These are phyloP conservation scores for Oryza rufipogon DNA, from an alignment of 176 grass and related monocot species.

Conservation along the genomic window DNA sequence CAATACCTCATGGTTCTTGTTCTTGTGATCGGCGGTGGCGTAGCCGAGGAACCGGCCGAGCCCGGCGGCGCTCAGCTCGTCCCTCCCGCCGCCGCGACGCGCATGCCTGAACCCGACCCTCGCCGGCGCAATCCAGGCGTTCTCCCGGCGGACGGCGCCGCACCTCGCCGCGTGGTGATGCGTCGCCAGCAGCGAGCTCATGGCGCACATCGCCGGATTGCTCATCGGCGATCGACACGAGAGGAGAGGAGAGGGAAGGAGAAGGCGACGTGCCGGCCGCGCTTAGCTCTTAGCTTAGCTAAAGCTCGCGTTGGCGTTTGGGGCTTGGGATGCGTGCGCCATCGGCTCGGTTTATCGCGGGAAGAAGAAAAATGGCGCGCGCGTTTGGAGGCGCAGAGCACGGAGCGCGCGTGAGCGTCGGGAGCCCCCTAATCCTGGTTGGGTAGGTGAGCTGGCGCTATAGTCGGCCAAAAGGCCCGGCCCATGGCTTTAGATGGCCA, in stretches of 20 bases:
- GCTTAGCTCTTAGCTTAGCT: not conserved
- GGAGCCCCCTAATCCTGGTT: not conserved
- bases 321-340: not conserved
- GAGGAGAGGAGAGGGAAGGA: not conserved
- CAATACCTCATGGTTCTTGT: not conserved
- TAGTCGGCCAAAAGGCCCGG: too few relatives aligned
- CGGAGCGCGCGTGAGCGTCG: not conserved
- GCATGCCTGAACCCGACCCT: slow-evolving; percentile 18
- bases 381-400: not conserved
- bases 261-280: not conserved
- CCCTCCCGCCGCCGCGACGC: not conserved
- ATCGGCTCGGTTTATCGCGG: not conserved
- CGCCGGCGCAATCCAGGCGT: not conserved
- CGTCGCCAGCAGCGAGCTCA: slow-evolving; percentile 17
- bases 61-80: slow-evolving; percentile 36
- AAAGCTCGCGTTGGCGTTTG: too few relatives aligned
- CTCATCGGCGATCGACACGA: not conserved
- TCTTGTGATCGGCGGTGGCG: slow-evolving; percentile 32
- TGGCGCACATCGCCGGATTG: not conserved
- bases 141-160: not conserved
- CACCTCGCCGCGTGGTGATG: slow-evolving; percentile 17
- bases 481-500: too few relatives aligned
- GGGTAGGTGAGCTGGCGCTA: not conserved
- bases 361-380: slow-evolving; percentile 3
- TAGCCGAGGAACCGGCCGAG: slow-evolving; percentile 34